Evolutionary conservation across 495 filamentous ascomycete species (phyloP).

Genomic region (Lophiotrema nucula): DNA sequence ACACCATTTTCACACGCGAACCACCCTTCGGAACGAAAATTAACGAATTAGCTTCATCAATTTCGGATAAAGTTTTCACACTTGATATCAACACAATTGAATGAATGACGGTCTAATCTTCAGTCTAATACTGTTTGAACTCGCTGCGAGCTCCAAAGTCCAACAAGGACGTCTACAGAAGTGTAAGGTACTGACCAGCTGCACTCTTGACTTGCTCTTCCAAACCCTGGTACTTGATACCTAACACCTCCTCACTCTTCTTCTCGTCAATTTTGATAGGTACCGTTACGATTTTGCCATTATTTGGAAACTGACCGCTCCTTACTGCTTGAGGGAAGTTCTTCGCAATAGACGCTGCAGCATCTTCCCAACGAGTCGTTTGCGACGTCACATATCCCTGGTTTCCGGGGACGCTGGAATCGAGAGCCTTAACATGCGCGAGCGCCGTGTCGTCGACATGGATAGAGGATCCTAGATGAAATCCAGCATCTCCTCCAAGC

Average conservation of each 20-base stretch:
- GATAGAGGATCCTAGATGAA: not conserved
- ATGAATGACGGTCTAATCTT: no score
- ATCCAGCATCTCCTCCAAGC: not conserved
- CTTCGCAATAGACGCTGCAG: constrained; percentile 9
- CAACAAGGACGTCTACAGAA: no score
- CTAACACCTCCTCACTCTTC: constrained; percentile 13
- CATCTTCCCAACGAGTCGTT: constrained; percentile 4
- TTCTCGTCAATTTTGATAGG: constrained; percentile 2
- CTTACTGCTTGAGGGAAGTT: constrained; percentile 12
- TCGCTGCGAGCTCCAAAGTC: no score
- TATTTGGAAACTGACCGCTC: constrained; percentile 11
- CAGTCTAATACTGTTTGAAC: no score
- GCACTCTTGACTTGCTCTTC: constrained; percentile 9
- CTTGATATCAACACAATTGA: no score
- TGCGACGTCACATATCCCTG: constrained; percentile 13
- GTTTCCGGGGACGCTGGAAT: constrained; percentile 20
- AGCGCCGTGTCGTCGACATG: constrained; percentile 26
- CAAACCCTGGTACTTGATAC: constrained; percentile 16
- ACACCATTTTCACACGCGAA: no score
- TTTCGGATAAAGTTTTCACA: no score
- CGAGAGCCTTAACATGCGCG: constrained; percentile 25
- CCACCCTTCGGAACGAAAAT: no score
- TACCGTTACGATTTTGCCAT: constrained; percentile 1
- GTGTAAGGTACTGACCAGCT: constrained; percentile 2
- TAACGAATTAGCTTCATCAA: no score